Percentiles rank a stretch among this genome's conserved stretches.
phyloP scores from a whole-genome alignment of 306 rosid genomes.

The Sesbania bispinosa region DNA sequence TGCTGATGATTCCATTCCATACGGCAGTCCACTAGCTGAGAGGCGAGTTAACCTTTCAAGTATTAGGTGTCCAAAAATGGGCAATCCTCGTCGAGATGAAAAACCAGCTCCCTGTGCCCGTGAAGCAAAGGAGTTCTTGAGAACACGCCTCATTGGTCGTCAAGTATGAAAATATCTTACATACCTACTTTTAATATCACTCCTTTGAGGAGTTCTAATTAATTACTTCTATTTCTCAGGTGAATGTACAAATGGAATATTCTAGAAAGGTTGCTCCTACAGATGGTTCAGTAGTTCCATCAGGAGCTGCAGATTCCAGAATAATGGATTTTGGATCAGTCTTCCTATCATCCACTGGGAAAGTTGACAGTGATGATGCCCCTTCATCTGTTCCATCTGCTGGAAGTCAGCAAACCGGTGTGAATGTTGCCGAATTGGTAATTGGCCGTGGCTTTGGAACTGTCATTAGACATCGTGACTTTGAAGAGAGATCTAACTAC shows the following conservation, averaged over 20 bases:
- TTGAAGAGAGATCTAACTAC: conserved; percentile 90
- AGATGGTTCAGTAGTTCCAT: conserved; percentile 56
- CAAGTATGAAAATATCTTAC: conserved; percentile 55
- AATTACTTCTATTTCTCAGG: conserved; percentile 45
- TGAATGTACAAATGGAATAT: conserved; percentile 95
- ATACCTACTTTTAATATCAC: conserved; percentile 15
- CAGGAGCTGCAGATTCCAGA: conserved; percentile 68
- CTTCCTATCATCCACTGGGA: conserved; percentile 51
- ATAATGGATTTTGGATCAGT: conserved; percentile 98
- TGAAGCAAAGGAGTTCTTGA: conserved; percentile 95
- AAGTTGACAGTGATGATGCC: conserved; percentile 70
- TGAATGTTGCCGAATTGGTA: conserved; percentile 71
- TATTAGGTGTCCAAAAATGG: conserved; percentile 95
- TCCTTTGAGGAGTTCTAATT: conserved; percentile 8
- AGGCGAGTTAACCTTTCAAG: conserved; percentile 96
- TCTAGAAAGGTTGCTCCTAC: conserved; percentile 64
- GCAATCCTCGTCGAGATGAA: conserved; percentile 97
- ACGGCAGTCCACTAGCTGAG: conserved; percentile 90
- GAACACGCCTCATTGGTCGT: conserved; percentile 85
- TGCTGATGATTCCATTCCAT: conserved; percentile 92
- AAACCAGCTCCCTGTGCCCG: conserved; percentile 98
- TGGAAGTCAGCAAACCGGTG: conserved; percentile 59
- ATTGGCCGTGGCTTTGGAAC: conserved; percentile 89
- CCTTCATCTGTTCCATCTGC: conserved; percentile 45
- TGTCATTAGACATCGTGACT: conserved; percentile 93